Base-by-base conservation (phyloP, 148 eudicot species). In the Camellia sinensis region DNA sequence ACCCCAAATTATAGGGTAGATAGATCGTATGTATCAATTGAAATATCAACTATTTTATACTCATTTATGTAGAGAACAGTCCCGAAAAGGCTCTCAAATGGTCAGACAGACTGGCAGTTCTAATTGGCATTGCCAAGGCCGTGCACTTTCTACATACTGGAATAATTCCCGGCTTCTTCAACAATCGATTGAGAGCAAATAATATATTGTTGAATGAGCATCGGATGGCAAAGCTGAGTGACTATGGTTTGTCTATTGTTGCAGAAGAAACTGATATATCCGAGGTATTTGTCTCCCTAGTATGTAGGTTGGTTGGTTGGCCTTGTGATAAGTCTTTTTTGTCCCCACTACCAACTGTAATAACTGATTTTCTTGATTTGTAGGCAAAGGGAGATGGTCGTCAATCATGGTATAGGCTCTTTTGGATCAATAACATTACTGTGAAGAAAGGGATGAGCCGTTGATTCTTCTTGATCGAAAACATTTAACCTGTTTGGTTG, bases 71-170 rank as follows among this genome's bases (percentile, higher is more conserved):
- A 92, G 97, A 83, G 63, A 80, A 60, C 60, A 75, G 76, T 73
- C 53, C 63, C 56, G 82, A 74, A 37, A 80, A 78, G 71, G 86
- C 80, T 8, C 86, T 92, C 50, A 88, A 85, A 74, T 92, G 97
- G 97, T 64, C 90, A 3, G 92, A 90, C 78, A 89, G 97, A 81
- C 74, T 92, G 75, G 84, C 83, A 37, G 71, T 83, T 65, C 89
- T 92, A 40, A 88, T 83, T 52, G 93, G 92, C 62, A 82, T 89
- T 57, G 97, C 93, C 44, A 89, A 89, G 84, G 97, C 97, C 71
- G 90, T 92, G 76, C 97, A 90, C 75, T 92, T 92, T 64, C 91
- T 92, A 73, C 97, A 92, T 80, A 89, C 92, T 7, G 93, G 97
- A 76, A 83, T 92, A 60, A 90, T 90, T 79, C 93, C 97, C 3